These are phyloP conservation scores for Beta lomatogona DNA, from an alignment of 179 eudicot genomes.

Conservation along the genomic window DNA sequence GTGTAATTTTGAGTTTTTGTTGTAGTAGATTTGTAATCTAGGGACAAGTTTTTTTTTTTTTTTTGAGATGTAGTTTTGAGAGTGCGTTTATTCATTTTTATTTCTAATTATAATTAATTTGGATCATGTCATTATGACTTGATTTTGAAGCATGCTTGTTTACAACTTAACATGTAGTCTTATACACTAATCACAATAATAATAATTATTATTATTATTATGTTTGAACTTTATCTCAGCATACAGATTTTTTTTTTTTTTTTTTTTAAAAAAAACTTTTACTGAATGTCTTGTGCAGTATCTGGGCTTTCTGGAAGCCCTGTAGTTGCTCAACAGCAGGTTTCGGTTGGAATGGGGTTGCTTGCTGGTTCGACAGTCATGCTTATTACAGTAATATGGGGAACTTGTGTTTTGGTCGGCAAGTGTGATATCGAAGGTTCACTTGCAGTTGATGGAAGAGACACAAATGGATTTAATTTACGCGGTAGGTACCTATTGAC, in stretches of 20 bases:
- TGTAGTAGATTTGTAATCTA: background rate
- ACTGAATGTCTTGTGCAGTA: conserved; percentile 41
- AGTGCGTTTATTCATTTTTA: background rate
- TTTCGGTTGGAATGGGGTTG: conserved; percentile 94
- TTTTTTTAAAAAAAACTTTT: too few species aligned
- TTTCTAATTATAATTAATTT: too few species aligned
- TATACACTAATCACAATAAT: too few species aligned
- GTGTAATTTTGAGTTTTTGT: background rate
- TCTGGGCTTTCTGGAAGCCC: conserved; percentile 81
- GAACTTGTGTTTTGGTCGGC: conserved; percentile 84
- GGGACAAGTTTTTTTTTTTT: background rate
- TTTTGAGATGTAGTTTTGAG: background rate
- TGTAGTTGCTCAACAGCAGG: conserved; percentile 77
- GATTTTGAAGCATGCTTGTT: background rate
- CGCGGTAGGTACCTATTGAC: conserved; percentile 26
- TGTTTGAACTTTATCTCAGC: background rate
- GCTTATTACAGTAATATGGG: conserved; percentile 89
- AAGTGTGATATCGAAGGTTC: conserved; percentile 44
- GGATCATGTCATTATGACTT: background rate
- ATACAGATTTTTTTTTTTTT: background rate
- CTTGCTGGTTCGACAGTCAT: conserved; percentile 93
- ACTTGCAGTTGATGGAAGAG: conserved; percentile 33
- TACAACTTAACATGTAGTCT: too few species aligned
- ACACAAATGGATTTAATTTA: conserved; percentile 40
- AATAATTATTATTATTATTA: too few species aligned